Evolutionary conservation across 805 yeast genomes (phyloP).

Genomic region (Wickerhamomyces mucosus): DNA sequence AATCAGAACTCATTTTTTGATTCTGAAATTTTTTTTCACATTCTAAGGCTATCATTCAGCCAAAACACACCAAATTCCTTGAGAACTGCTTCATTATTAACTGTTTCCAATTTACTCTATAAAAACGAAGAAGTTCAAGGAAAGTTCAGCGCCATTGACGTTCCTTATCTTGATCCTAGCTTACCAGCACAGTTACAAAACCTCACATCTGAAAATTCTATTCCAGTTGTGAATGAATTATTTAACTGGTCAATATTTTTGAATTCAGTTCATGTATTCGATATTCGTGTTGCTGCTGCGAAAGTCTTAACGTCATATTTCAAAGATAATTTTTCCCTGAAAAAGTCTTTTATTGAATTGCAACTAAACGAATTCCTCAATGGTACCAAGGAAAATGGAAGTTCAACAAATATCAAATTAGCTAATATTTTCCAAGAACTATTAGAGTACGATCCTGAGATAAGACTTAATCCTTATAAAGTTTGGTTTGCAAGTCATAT

Average conservation of each 20-base stretch:
- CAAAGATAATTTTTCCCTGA: conserved; percentile 51
- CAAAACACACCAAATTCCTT: conserved; percentile 53
- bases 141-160: conserved; percentile 74
- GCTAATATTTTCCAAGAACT: conserved; percentile 64
- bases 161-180: conserved; percentile 82
- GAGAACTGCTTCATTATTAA: conserved; percentile 57
- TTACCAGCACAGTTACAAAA: conserved; percentile 27
- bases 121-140: conserved; percentile 59
- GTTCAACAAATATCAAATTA: conserved; percentile 15
- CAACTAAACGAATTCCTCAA: conserved; percentile 44
- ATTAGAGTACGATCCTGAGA: conserved; percentile 66
- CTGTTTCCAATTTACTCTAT: conserved; percentile 70
- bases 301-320: conserved; percentile 61
- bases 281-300: conserved; percentile 66
- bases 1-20: conserved; percentile 56
- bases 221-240: conserved; percentile 69
- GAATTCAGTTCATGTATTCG: conserved; percentile 80
- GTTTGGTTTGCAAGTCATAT: conserved; percentile 75
- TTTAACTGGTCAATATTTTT: conserved; percentile 74
- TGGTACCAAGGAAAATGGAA: conserved; percentile 8
- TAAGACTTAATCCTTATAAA: conserved; percentile 75
- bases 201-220: conserved; percentile 20
- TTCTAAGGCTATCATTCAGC: conserved; percentile 63
- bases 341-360: conserved; percentile 50
- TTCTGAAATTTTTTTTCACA: conserved; percentile 55